Evolutionary conservation across 352 stramenopile species (phyloP), one percentile per base, ranked within the genome.

Genomic region (Stramenopiles sp.): DNA sequence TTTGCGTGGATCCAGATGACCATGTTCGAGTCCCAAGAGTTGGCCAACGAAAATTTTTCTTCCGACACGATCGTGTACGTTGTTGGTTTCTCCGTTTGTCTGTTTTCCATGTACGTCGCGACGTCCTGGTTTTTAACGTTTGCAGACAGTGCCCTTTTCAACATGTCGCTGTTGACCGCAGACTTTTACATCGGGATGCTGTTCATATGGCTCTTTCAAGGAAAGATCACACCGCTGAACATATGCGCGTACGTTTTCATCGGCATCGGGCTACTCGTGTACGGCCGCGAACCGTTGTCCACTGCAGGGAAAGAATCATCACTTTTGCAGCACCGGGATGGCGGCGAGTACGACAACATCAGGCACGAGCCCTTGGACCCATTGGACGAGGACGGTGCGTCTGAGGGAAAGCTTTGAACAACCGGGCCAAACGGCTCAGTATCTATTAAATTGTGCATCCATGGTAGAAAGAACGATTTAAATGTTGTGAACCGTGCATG

Each of bases 161-260:
- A 98, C 83, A 80, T 98, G 49, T 96, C 89, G 4, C 79, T 98
- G 74, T 89, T 98, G 77, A 94, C 91, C 18, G 94, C 90, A 68
- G 93, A 97, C 79, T 86, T 97, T 37, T 98, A 95, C 82, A 90
- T 91, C 0, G 89, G 98, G 68, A 80, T 92, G 32, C 85, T 83
- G 1, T 82, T 80, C 91, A 79, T 93, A 91, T 88, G 88, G 82
- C 73, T 94, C 81, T 87, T 86, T 94, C 74, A 86, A 63, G 80
- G 92, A 73, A 76, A 84, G 35, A 81, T 94, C 37, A 85, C 78
- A 73, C 82, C 76, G 69, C 80, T 93, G 34, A 94, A 95, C 81
- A 94, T 92, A 77, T 73, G 92, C n/a, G 87, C 88, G 6, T 88
- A 95, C 74, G 80, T 81, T 68, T 73, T 92, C 76, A 88, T 89